Conservation (phyloP, 306 rosid species). For the Hippophae tibetana region DNA sequence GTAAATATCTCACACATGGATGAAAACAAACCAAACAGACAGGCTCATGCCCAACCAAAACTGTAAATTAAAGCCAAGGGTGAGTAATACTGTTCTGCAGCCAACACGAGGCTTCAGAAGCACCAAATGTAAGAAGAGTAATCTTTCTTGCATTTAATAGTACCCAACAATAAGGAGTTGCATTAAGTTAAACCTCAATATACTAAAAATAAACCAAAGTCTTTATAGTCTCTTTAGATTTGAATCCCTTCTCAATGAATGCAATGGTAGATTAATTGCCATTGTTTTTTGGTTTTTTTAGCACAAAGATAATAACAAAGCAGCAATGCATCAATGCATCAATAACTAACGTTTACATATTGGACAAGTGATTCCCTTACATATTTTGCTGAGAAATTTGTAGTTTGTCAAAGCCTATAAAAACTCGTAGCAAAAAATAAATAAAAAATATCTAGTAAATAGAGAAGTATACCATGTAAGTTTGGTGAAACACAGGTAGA, state of each 20-base stretch:
- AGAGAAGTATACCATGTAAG: constrained; percentile 44
- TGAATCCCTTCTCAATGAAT: neutral
- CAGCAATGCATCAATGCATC: neutral
- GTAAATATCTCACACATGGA: neutral
- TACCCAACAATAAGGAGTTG: too few species aligned
- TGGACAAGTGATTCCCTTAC: too few species aligned
- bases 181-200: too few species aligned
- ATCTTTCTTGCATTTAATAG: too few species aligned
- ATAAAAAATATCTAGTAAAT: neutral
- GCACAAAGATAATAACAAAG: neutral
- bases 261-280: neutral
- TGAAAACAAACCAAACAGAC: neutral
- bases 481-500: constrained; percentile 70
- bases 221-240: too few species aligned
- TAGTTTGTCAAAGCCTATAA: neutral
- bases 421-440: too few species aligned
- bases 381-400: neutral
- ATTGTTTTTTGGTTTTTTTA: neutral
- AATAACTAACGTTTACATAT: neutral
- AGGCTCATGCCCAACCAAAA: too few species aligned
- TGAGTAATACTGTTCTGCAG: too few species aligned
- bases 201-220: neutral
- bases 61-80: too few species aligned
- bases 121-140: too few species aligned
- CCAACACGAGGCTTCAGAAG: too few species aligned